These are phyloP conservation scores for Sporopachydermia quercuum DNA, from an alignment of 805 yeast species.

Conservation along the genomic window DNA sequence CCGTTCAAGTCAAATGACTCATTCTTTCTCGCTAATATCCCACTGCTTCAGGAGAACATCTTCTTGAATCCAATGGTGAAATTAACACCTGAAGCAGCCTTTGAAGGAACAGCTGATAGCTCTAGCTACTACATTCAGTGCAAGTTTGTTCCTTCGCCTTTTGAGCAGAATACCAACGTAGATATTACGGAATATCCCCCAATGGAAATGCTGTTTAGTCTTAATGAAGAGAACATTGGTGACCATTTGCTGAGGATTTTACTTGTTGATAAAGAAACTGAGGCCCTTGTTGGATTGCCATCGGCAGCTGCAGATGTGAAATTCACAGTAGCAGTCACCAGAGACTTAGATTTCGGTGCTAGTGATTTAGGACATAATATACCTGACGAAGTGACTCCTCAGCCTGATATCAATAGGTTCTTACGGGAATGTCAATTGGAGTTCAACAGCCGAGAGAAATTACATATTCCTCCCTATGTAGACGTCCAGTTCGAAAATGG, in stretches of 20 bases:
- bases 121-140: conserved; percentile 27
- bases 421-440: conserved; percentile 23
- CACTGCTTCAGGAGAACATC: conserved; percentile 20
- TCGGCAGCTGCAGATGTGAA: conserved; percentile 27
- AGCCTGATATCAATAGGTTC: conserved; percentile 29
- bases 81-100: conserved; percentile 16
- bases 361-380: conserved; percentile 14
- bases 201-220: conserved; percentile 39
- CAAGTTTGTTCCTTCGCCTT: conserved; percentile 31
- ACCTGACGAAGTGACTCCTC: conserved; percentile 17
- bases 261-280: conserved; percentile 30
- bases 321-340: conserved; percentile 20
- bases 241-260: conserved; percentile 26
- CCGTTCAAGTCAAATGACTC: too few species aligned
- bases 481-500: conserved; percentile 26
- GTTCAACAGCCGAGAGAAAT: conserved; percentile 23
- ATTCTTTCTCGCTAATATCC: conserved; percentile 21
- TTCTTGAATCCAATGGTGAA: conserved; percentile 22
- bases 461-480: conserved; percentile 25
- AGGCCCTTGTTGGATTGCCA: conserved; percentile 29
- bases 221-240: conserved; percentile 22
- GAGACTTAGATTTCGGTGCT: conserved; percentile 8
- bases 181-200: conserved; percentile 29
- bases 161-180: conserved; percentile 11
- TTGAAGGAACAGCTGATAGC: conserved; percentile 11